These are phyloP conservation scores for Trypanosoma melophagium DNA, from an alignment of 208 protist genomes.

Conservation along the genomic window DNA sequence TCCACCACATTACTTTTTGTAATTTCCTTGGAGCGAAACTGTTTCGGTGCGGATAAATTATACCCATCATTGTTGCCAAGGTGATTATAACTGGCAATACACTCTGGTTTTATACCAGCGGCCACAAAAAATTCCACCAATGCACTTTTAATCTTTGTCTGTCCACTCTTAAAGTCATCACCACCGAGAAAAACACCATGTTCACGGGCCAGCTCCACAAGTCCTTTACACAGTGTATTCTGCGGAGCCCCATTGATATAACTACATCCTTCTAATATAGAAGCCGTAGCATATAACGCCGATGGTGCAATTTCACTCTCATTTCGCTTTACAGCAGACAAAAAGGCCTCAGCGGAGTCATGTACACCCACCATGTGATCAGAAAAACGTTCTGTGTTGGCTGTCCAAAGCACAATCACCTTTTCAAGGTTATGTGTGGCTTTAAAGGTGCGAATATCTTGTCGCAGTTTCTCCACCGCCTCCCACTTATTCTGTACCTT, in stretches of 20 bases:
- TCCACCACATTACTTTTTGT: constrained; percentile 99
- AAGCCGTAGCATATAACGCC: constrained; percentile 95
- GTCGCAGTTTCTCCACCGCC: constrained; percentile 92
- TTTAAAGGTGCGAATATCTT: constrained; percentile 94
- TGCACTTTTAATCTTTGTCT: constrained; percentile 99
- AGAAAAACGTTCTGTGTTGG: constrained; percentile 98
- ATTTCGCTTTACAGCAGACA: constrained; percentile 85
- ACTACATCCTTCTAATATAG: constrained; percentile 95
- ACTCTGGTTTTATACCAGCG: constrained; percentile 89
- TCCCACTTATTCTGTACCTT: constrained; percentile 85
- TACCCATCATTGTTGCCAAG: constrained; percentile 99
- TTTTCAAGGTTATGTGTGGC: constrained; percentile 92
- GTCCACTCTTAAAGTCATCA: constrained; percentile 99
- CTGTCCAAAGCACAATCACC: constrained; percentile 98
- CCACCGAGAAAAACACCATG: constrained; percentile 94
- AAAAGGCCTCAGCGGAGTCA: constrained; percentile 95
- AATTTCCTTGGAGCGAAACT: constrained; percentile 99
- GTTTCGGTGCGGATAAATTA: constrained; percentile 95
- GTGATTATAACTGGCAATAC: constrained; percentile 92
- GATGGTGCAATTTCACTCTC: constrained; percentile 95
- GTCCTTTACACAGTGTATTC: constrained; percentile 98
- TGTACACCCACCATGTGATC: constrained; percentile 92
- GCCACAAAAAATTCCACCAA: constrained; percentile 98
- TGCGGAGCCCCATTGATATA: constrained; percentile 99
- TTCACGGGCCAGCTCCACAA: constrained; percentile 92